These are phyloP conservation scores for Aureobasidium sp. DNA, from an alignment of 2,329 filamentous ascomycete species.

Conservation along the genomic window DNA sequence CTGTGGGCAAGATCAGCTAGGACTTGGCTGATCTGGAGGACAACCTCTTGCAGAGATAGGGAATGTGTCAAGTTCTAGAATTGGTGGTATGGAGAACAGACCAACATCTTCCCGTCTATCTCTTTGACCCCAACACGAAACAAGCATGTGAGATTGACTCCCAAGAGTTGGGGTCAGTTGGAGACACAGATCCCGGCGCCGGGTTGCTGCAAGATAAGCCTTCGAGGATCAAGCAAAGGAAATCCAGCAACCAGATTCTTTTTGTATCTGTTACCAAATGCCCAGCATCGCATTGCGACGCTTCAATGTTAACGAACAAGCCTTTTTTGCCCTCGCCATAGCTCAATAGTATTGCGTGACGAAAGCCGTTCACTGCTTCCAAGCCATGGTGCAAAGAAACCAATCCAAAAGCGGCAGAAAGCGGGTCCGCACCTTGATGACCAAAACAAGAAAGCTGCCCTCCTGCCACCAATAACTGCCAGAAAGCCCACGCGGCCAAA, in stretches of 20 bases:
- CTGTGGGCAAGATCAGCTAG: neutral
- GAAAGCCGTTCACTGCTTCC: neutral
- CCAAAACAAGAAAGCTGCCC: neutral
- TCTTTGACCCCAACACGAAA: neutral
- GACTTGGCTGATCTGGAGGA: neutral
- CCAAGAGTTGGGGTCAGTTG: neutral
- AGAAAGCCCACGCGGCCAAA: neutral
- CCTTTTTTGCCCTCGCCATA: neutral
- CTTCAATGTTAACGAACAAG: neutral
- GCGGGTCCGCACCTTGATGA: neutral
- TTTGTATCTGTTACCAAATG: neutral
- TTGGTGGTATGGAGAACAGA: too few relatives aligned
- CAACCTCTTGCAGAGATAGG: neutral
- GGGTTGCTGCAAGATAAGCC: neutral
- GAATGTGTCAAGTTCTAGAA: neutral
- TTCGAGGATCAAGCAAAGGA: neutral
- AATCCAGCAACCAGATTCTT: neutral
- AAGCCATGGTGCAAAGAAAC: neutral
- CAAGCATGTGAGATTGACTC: neutral
- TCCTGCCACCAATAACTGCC: neutral
- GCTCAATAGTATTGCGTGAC: neutral
- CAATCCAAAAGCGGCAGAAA: constrained; percentile 2
- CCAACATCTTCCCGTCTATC: neutral
- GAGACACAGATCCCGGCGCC: neutral
- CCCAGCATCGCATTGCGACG: neutral